Base-by-base conservation (phyloP, 2,329 filamentous ascomycete genomes). In the Chaetomiaceae sp. region DNA sequence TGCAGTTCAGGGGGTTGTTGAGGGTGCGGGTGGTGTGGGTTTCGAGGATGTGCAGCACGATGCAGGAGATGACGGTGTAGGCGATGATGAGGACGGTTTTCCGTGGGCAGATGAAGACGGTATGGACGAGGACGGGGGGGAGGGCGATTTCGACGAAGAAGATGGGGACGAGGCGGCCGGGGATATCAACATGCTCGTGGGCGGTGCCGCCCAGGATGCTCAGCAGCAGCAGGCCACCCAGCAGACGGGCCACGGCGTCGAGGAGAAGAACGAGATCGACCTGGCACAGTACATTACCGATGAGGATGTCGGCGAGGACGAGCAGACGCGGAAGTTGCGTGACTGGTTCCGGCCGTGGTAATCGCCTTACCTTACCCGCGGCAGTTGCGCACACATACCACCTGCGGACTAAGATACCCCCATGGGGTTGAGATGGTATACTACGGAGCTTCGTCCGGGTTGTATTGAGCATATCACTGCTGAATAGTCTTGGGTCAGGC, bases 291-390 rank as follows among this genome's bases (percentile, higher is more conserved):
- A 44, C 33, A 33, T 16, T 4, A 33, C n/a, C 7, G 34, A 44
- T 27, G 45, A 53, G 30, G 45, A 53, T 8, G 3, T 43, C 2
- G 27, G 33, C 16, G 51, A 55, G 23, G 53, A 55, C 34, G 30
- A 46, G n/a, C 40, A 30, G 27, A 52, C 43, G 33, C 42, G 21
- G 42, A 52, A 19, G 42, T 16, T 55, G 31, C 43, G 57, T 21
- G 44, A 54, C 23, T 56, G 52, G 44, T 59, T 51, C 37, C 55
- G 53, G 19, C 45, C 47, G 9, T 59, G 55, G 53, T 58, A 48
- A 45, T 16, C 6, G n/a, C 10, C 25, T n/a, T n/a, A n/a, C n/a
- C n/a, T n/a, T n/a, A n/a, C n/a, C n/a, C n/a, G n/a, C n/a, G n/a
- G n/a, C n/a, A n/a, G n/a, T n/a, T n/a, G n/a, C n/a, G n/a, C n/a